Evolutionary conservation across 2,329 filamentous ascomycete genomes (phyloP).

Genomic region (Sporothrix schenckii): DNA sequence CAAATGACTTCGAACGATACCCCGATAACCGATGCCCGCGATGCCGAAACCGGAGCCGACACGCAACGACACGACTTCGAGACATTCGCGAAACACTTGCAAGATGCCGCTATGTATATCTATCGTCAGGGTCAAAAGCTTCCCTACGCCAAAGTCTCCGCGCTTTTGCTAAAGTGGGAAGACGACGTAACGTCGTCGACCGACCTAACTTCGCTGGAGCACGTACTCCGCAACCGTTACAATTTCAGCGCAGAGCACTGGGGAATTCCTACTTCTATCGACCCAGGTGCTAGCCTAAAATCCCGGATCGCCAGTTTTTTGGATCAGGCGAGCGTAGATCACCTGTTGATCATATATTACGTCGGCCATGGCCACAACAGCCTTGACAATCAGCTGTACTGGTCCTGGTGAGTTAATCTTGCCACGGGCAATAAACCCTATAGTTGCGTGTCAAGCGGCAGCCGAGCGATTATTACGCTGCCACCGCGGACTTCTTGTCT

Average conservation of each 20-base stretch:
- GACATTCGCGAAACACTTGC: conserved; percentile 66
- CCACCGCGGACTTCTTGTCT: no score
- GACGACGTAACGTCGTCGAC: conserved; percentile 58
- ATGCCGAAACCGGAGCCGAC: conserved; percentile 36
- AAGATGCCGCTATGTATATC: conserved; percentile 69
- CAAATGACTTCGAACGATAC: conserved; percentile 32
- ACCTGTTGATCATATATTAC: conserved; percentile 67
- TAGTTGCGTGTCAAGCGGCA: conserved; percentile 1
- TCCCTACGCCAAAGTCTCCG: conserved; percentile 62
- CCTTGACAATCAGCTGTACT: conserved; percentile 64
- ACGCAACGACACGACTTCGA: conserved; percentile 64
- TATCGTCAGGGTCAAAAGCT: conserved; percentile 63
- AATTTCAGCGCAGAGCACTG: conserved; percentile 63
- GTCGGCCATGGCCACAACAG: conserved; percentile 63
- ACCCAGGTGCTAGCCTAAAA: conserved; percentile 64
- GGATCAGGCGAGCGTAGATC: conserved; percentile 59
- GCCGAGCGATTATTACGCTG: background rate
- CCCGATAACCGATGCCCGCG: conserved; percentile 14
- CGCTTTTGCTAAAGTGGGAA: conserved; percentile 65
- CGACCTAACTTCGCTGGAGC: conserved; percentile 59
- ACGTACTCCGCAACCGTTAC: conserved; percentile 62
- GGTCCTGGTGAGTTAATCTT: conserved; percentile 62
- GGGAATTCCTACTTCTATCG: conserved; percentile 62
- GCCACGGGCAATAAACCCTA: background rate
- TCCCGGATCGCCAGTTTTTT: conserved; percentile 63